Base-by-base conservation (phyloP, 2,329 filamentous ascomycete genomes). In the Cordyceps fumosorosea region DNA sequence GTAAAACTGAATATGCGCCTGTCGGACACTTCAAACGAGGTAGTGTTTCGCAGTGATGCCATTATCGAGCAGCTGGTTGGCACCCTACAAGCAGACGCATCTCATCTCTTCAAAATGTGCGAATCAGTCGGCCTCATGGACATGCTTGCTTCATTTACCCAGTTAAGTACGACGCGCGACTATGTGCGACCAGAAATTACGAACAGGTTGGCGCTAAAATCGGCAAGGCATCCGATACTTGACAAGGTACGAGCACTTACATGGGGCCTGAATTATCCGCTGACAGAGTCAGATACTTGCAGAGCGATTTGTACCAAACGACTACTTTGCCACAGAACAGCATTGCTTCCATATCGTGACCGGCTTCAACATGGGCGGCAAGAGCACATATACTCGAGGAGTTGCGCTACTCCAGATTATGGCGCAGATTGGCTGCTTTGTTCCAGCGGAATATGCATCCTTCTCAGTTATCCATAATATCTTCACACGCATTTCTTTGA, bases 351-450 rank as follows among this genome's bases (percentile, higher is more conserved):
- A 98, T 66, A 89, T 98, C 64, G 88, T 99, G 65, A 98, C 93
- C 0, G 93, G 95, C 3, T 96, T 91, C 72, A 99, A 99, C 69
- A 99, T 99, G 95, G 96, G 91, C 68, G 95, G 93, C 0, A 99
- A 98, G 73, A 96, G 90, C 66, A 99, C 93, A 0, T 98, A 97
- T 70, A 96, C 98, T 65, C 86, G 91, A 56, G 88, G 89, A 1
- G 80, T 96, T 26, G 90, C 93, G 0, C 78, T 99, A 37, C 85
- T 96, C 70, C 86, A 89, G 51, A 86, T 99, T 63, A 97, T 99
- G 92, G 91, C 91, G 0, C 95, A 99, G 69, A 87, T 97, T 57
- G 93, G 93, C 3, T 90, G 86, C 68, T 98, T 96, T 71, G 89
- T 98, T 1, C 95, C 95, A 0, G 93, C 92, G 0, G 80, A 87